Percentiles rank a stretch among this genome's conserved stretches.
These are phyloP conservation scores for Sporisorium graminicola DNA, from an alignment of 1,284 basidiomycete species.

Conservation along the genomic window DNA sequence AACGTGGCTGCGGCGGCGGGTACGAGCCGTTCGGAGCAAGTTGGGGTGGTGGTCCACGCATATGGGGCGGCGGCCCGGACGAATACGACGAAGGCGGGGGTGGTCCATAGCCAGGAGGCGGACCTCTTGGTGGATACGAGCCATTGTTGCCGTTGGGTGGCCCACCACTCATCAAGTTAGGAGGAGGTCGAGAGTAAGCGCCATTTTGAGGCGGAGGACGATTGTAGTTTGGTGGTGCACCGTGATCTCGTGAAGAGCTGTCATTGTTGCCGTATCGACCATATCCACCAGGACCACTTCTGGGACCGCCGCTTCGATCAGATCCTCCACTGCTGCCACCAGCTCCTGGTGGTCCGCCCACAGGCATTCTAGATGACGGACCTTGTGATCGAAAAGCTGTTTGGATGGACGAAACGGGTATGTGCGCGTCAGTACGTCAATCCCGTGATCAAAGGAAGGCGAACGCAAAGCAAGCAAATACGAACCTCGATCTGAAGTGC, in stretches of 20 bases:
- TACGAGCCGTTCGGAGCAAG: slow-evolving; percentile 24
- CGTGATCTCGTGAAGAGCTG: slow-evolving; percentile 22
- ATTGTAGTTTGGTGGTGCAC: slow-evolving; percentile 33
- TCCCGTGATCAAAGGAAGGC: no score
- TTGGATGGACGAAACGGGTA: not conserved
- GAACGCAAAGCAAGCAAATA: not conserved
- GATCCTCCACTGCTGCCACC: slow-evolving; percentile 6
- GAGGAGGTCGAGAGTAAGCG: slow-evolving; percentile 42
- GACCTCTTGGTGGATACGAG: slow-evolving; percentile 35
- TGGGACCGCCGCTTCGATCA: slow-evolving; percentile 9
- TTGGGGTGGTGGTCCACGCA: slow-evolving; percentile 32
- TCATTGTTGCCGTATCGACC: slow-evolving; percentile 28
- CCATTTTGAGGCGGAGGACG: slow-evolving; percentile 34
- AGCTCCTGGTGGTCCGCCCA: slow-evolving; percentile 14
- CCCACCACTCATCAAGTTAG: slow-evolving; percentile 35
- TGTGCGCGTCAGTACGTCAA: not conserved
- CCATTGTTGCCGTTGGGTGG: slow-evolving; percentile 18
- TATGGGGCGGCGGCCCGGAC: slow-evolving; percentile 36
- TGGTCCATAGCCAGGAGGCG: slow-evolving; percentile 41
- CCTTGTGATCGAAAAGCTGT: slow-evolving; percentile 45
- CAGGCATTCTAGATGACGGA: slow-evolving; percentile 22
- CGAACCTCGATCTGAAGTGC: slow-evolving; percentile 42
- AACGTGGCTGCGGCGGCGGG: slow-evolving; percentile 18
- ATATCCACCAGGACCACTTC: slow-evolving; percentile 23
- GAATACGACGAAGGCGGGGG: slow-evolving; percentile 24